phyloP scores from a whole-genome alignment of 1,284 basidiomycete genomes.

The Microbotryum saponariae region DNA sequence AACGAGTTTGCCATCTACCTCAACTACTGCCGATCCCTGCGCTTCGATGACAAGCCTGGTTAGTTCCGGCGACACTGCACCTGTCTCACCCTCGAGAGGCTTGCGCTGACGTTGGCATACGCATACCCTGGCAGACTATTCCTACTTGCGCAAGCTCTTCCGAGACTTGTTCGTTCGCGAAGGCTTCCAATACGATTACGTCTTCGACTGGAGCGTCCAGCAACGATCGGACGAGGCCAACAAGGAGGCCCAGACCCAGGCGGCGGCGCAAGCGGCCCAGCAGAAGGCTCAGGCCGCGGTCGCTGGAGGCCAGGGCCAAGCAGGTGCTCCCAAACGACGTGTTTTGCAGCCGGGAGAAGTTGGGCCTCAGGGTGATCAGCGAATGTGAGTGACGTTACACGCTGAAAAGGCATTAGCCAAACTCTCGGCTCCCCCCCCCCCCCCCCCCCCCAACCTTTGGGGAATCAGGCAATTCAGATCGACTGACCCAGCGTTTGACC shows the following conservation, averaged over 20 bases:
- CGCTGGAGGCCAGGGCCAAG: neutral
- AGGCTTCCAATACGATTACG: slow-evolving; percentile 95
- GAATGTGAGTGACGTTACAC: slow-evolving; percentile 12
- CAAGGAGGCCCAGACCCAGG: slow-evolving; percentile 9
- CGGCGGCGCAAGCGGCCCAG: slow-evolving; percentile 6
- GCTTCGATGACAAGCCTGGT: slow-evolving; percentile 74
- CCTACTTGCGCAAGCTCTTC: slow-evolving; percentile 96
- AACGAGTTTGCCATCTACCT: slow-evolving; percentile 97
- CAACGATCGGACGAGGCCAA: slow-evolving; percentile 38
- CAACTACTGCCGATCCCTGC: slow-evolving; percentile 91
- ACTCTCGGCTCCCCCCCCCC: neutral
- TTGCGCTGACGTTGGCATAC: neutral
- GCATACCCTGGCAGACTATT: slow-evolving; percentile 73
- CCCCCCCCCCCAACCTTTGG: neutral
- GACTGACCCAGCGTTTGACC: no score
- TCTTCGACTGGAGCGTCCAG: slow-evolving; percentile 96
- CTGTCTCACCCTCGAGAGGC: neutral
- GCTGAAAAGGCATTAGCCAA: neutral
- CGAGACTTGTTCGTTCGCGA: slow-evolving; percentile 93
- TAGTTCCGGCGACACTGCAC: neutral
- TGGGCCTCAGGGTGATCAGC: slow-evolving; percentile 21
- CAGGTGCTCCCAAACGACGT: slow-evolving; percentile 20
- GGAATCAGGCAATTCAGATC: no score
- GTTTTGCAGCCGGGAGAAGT: slow-evolving; percentile 27
- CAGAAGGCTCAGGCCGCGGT: neutral